Evolutionary conservation across 1,139 yeast species (phyloP), one percentile per base, ranked within the genome.

Genomic region (Taphrina betulina): DNA sequence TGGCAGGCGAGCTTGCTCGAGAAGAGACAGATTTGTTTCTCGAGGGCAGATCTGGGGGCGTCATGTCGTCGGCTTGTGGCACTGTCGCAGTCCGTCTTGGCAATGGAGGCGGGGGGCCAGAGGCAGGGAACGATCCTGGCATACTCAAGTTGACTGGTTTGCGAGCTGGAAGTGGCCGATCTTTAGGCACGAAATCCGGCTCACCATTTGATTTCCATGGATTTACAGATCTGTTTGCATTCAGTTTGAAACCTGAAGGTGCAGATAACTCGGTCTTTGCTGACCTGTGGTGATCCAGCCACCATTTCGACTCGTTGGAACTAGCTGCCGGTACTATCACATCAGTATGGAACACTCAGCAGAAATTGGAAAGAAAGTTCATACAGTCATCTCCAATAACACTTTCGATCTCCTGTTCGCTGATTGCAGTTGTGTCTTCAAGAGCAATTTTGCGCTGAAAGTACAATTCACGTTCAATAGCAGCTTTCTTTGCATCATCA

Each of bases 221-320:
- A 67, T 89, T 89, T 2, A 73, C 70, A 0, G 85, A 82, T 53
- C 78, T 70, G 22, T 72, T 68, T 0, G 95, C 95, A 65, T 92
- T 92, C 42, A 89, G 35, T 7, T 16, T 72, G 65, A 66, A 65
- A 37, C 71, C 71, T 5, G 70, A 70, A 20, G 68, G 72, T 22
- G 75, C 72, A 2, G 72, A 71, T n/a, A 74, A 61, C 3, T 68
- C 66, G 3, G 90, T 83, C 65, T 82, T 87, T 1, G 90, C 92
- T 4, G 85, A 77, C 61, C 79, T 79, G 0, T 94, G 92, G 7
- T 82, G 83, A 14, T 82, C 82, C 36, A 88, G 75, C 98, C 98
- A 92, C 98, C 98, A 92, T 68, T 88, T 87, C 31, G 77, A 72
- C 12, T 73, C 68, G 57, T 87, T 95, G 0, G 94, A 80, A 60